Conservation (phyloP, 345 rosid species). For the Eucalyptus sp. region DNA sequence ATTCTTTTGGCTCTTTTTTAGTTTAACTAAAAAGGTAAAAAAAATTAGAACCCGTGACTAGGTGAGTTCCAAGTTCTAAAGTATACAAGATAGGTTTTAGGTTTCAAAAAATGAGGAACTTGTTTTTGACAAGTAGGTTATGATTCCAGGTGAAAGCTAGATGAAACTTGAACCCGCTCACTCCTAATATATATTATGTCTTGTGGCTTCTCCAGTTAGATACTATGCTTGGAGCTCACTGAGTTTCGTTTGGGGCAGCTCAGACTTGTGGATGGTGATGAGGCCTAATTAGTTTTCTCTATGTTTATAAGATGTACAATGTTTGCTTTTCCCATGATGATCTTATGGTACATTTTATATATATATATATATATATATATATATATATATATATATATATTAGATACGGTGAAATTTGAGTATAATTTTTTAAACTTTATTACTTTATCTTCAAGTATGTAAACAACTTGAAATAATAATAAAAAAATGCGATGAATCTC, state of each 20-base stretch:
- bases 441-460: background rate
- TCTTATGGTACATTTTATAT: background rate
- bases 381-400: background rate
- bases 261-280: background rate
- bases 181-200: background rate
- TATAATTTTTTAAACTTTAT: background rate
- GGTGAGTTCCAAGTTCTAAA: no score
- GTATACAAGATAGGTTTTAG: background rate
- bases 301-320: background rate
- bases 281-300: background rate
- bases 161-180: no score
- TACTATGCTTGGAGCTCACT: background rate
- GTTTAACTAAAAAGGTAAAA: no score
- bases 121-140: background rate
- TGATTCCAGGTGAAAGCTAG: background rate
- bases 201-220: background rate
- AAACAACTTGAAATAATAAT: background rate
- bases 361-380: background rate
- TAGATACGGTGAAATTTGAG: background rate
- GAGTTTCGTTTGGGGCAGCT: background rate
- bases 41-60: background rate
- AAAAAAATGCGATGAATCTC: background rate
- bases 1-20: background rate
- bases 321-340: background rate
- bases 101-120: background rate